These are phyloP conservation scores for Lipomyces mesembrius DNA, from an alignment of 805 yeast genomes.

Conservation along the genomic window DNA sequence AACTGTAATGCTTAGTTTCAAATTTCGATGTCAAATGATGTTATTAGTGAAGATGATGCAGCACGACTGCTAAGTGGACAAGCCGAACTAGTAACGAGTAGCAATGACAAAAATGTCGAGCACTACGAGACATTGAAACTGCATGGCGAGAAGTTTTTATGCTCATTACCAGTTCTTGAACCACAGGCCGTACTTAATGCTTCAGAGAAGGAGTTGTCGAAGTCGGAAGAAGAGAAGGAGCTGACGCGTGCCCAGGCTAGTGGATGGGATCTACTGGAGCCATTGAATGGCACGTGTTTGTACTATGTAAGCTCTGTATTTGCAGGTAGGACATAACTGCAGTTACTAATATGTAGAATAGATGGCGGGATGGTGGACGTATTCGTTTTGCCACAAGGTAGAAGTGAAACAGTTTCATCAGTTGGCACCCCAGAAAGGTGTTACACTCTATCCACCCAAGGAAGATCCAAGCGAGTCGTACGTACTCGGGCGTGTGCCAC, in stretches of 20 bases:
- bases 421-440: constrained; percentile 32
- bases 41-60: constrained; percentile 15
- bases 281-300: constrained; percentile 34
- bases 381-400: constrained; percentile 38
- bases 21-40: constrained; percentile 20
- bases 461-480: constrained; percentile 35
- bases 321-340: neutral
- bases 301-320: constrained; percentile 30
- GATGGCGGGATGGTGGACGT: constrained; percentile 41
- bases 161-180: constrained; percentile 27
- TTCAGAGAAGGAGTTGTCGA: constrained; percentile 24
- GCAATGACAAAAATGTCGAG: neutral
- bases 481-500: constrained; percentile 26
- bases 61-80: constrained; percentile 2
- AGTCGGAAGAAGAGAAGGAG: constrained; percentile 34
- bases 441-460: constrained; percentile 29
- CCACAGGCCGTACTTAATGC: constrained; percentile 19
- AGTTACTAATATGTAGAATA: constrained; percentile 1
- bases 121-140: constrained; percentile 22
- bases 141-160: constrained; percentile 18
- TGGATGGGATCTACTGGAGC: constrained; percentile 38
- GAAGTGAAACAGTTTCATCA: constrained; percentile 39
- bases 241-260: constrained; percentile 26
- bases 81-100: neutral
- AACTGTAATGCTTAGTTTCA: constrained; percentile 19